Conservation (phyloP, 495 filamentous ascomycete genomes). For the Penicillium fimorum region DNA sequence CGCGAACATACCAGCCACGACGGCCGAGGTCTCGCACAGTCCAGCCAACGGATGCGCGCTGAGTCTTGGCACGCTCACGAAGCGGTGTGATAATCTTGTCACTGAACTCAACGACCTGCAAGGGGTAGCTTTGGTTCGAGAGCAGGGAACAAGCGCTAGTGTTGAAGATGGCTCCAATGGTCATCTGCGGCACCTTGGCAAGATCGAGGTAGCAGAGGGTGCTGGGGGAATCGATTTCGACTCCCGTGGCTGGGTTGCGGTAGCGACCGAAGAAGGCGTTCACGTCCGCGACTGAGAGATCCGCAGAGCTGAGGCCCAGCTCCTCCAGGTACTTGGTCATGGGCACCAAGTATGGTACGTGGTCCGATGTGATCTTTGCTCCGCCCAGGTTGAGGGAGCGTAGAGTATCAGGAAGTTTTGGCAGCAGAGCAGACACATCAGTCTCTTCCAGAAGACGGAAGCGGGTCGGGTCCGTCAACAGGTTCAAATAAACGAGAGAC, state of each 20-base stretch:
- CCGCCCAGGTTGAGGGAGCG: slow-evolving; percentile 77
- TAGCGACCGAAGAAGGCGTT: slow-evolving; percentile 50
- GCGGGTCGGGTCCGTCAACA: slow-evolving; percentile 70
- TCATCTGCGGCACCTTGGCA: slow-evolving; percentile 55
- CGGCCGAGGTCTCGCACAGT: slow-evolving; percentile 65
- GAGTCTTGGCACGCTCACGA: slow-evolving; percentile 48
- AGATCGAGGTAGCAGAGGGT: slow-evolving; percentile 79
- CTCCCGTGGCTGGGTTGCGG: slow-evolving; percentile 17
- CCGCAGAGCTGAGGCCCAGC: slow-evolving; percentile 65
- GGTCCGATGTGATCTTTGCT: slow-evolving; percentile 62
- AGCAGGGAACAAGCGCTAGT: slow-evolving; percentile 57
- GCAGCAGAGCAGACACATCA: slow-evolving; percentile 65
- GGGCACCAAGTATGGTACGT: slow-evolving; percentile 63
- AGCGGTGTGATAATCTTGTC: slow-evolving; percentile 68
- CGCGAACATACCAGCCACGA: slow-evolving; percentile 67
- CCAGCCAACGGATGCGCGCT: slow-evolving; percentile 59
- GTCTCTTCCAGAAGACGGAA: slow-evolving; percentile 67
- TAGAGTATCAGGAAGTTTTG: slow-evolving; percentile 64
- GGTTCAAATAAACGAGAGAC: slow-evolving; percentile 69
- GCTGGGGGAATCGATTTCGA: slow-evolving; percentile 54
- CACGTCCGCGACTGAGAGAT: slow-evolving; percentile 63
- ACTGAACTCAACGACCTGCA: slow-evolving; percentile 76
- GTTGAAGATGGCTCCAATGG: slow-evolving; percentile 62
- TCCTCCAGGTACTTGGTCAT: slow-evolving; percentile 81
- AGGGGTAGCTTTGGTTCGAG: slow-evolving; percentile 59